Conservation (phyloP, 176 grass and related monocot species). For the Paspalum vaginatum region DNA sequence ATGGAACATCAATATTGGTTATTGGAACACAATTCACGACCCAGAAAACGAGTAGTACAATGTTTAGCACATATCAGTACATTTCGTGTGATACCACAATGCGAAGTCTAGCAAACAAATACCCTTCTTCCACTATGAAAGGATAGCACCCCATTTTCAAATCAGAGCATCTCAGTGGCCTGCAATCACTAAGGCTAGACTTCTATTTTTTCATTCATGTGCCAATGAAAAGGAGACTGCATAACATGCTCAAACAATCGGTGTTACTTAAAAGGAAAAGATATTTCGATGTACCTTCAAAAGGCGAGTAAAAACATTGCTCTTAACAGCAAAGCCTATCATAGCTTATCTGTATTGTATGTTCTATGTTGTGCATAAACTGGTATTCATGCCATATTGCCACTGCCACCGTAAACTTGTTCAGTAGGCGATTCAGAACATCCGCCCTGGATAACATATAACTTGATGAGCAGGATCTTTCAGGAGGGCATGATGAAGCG, state of each 20-base stretch:
- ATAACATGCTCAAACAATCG: no score
- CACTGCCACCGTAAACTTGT: not conserved
- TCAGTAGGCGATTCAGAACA: not conserved
- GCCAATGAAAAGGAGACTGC: not conserved
- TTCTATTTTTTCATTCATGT: slow-evolving; percentile 7
- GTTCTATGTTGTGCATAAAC: not conserved
- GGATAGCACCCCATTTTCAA: not conserved
- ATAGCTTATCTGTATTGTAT: not conserved
- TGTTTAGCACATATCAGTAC: no score
- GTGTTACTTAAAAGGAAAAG: no score
- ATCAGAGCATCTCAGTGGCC: not conserved
- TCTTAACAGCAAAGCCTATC: not conserved
- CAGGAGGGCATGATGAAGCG: slow-evolving; percentile 5
- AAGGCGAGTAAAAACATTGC: not conserved
- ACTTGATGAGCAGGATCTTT: not conserved
- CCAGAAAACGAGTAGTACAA: no score
- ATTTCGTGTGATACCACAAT: no score
- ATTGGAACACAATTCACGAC: no score
- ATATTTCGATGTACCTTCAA: no score
- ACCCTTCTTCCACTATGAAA: not conserved
- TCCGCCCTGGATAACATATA: not conserved
- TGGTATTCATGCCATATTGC: no score
- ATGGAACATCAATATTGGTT: not conserved
- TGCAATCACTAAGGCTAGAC: not conserved
- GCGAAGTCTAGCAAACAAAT: not conserved